phyloP scores from a whole-genome alignment of 192 early-diverging fungal species.

The Phycomyces blakesleeanus region DNA sequence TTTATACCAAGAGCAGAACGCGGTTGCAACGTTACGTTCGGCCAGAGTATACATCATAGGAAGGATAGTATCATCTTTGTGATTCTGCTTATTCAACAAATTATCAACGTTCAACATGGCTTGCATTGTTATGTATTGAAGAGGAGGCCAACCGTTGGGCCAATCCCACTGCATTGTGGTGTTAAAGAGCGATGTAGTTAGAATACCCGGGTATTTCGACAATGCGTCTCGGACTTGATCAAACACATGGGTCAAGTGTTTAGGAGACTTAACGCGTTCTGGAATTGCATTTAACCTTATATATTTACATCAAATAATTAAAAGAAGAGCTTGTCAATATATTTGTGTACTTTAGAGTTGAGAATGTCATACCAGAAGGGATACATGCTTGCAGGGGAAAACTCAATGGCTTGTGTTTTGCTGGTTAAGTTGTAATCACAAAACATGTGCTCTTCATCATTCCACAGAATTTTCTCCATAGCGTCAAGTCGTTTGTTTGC shows the following conservation, averaged over 20 bases:
- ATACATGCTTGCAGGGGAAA: constrained; percentile 52
- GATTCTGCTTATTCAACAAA: constrained; percentile 5
- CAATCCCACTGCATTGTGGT: constrained; percentile 73
- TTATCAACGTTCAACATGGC: constrained; percentile 36
- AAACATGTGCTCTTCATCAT: constrained; percentile 41
- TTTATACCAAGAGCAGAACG: constrained; percentile 65
- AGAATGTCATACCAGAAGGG: constrained; percentile 55
- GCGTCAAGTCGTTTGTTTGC: constrained; percentile 40
- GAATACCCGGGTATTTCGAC: constrained; percentile 50
- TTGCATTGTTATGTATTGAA: constrained; percentile 54
- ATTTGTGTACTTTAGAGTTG: background rate
- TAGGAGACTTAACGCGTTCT: constrained; percentile 18
- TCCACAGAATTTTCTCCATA: constrained; percentile 53
- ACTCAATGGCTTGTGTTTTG: constrained; percentile 23
- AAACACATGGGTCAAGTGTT: constrained; percentile 39
- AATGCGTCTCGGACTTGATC: constrained; percentile 30
- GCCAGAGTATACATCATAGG: constrained; percentile 29
- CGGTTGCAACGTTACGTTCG: constrained; percentile 49
- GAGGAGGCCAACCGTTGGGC: constrained; percentile 69
- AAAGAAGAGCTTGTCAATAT: constrained; percentile 2
- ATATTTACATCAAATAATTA: background rate
- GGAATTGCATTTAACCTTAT: constrained; percentile 24
- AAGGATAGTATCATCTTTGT: background rate
- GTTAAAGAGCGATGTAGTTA: constrained; percentile 53
- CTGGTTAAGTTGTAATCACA: constrained; percentile 56